Conservation (phyloP, 1,139 yeast genomes). For the Geotrichum bryndzae region DNA sequence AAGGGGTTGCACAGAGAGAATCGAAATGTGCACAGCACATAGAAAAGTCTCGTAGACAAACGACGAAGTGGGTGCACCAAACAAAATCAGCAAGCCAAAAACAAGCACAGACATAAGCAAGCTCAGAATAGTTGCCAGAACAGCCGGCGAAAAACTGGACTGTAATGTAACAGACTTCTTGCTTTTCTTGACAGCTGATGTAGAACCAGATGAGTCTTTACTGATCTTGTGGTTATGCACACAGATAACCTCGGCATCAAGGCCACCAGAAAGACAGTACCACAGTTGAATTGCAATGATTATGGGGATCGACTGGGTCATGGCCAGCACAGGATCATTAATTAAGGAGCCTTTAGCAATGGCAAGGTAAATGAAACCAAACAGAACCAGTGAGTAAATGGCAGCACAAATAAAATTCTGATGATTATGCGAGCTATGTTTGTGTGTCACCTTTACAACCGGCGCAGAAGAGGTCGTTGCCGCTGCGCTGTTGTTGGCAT, state of each 20-base stretch:
- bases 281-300: conserved; percentile 26
- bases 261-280: conserved; percentile 27
- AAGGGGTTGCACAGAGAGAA: conserved; percentile 59
- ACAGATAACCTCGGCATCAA: conserved; percentile 16
- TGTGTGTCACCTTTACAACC: neutral
- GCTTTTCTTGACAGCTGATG: conserved; percentile 15
- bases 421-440: neutral
- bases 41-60: conserved; percentile 54
- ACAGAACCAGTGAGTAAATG: conserved; percentile 10
- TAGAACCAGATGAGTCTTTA: neutral
- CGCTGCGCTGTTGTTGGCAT: neutral
- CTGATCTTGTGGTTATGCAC: conserved; percentile 1
- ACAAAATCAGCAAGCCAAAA: conserved; percentile 50
- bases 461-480: neutral
- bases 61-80: conserved; percentile 78
- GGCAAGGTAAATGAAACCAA: conserved; percentile 14
- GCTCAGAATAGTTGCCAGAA: conserved; percentile 36
- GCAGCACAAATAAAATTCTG: conserved; percentile 16
- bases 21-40: conserved; percentile 59
- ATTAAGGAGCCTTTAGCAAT: conserved; percentile 17
- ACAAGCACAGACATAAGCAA: conserved; percentile 48
- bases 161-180: conserved; percentile 16
- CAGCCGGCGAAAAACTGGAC: conserved; percentile 21
- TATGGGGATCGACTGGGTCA: conserved; percentile 25
- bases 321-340: conserved; percentile 22